Evolutionary conservation across 129 eudicot species (phyloP), one percentile per base, ranked within the genome.

Genomic region (Ambrosia artemisiifolia): DNA sequence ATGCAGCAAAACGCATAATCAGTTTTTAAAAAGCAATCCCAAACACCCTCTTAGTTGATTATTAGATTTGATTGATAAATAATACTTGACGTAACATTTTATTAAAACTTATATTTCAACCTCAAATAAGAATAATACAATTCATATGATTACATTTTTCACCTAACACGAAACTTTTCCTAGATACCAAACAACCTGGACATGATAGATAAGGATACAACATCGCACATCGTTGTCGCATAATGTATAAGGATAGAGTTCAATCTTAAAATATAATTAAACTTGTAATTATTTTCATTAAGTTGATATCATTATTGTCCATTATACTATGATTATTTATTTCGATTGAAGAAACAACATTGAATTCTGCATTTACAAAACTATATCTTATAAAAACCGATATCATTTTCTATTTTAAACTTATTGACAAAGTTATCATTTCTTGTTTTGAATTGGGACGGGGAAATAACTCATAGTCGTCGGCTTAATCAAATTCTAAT

Each of bases 221-320:
- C 20, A 63, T 63, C 47, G 14, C 16, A 62, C 81, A 24, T 60
- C 71, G 36, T 47, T 69, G 76, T 77, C 76, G 24, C 65, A 61
- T 17, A 14, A 48, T 24, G 65, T 48, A 38, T n/a, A 17, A 40
- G 19, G 68, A 55, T 56, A 32, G 33, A 30, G 16, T n/a, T 30
- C 32, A 44, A 42, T 54, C 61, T 67, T 67, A 67, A 75, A 75
- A 53, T 59, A 75, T 8, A 19, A 12, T 9, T 61, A 49, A 42
- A 11, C 55, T 42, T 75, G 56, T 67, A 44, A 28, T 70, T 13
- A 48, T 14, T 48, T 71, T 2, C 36, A 38, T 50, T 55, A 55
- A 54, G 43, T 28, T 70, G 55, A 4, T 42, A 40, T 40, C 53
- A 70, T 35, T 70, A 48, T 35, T 7, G 2, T 53, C 57, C 2